phyloP scores from a whole-genome alignment of 768 basidiomycete genomes.

The Butyriboletus loyo region DNA sequence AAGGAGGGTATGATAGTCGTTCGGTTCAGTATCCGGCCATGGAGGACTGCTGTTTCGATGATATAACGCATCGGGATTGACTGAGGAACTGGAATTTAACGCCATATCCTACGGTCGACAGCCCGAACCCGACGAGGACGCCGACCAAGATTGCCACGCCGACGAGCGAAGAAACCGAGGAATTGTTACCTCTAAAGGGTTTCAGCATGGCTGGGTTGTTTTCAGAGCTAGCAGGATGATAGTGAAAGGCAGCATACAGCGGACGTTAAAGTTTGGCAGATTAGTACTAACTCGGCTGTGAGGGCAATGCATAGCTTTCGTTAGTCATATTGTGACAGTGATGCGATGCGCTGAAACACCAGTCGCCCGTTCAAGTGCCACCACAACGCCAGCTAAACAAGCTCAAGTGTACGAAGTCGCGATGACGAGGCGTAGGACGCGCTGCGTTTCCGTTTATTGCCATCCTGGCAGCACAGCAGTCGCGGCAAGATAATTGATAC shows the following conservation, averaged over 20 bases:
- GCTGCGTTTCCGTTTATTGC: neutral
- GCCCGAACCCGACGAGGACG: conserved; percentile 26
- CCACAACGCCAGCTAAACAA: neutral
- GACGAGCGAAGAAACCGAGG: conserved; percentile 11
- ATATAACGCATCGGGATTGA: conserved; percentile 44
- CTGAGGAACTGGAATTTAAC: conserved; percentile 14
- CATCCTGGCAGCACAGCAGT: neutral
- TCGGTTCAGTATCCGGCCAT: conserved; percentile 41
- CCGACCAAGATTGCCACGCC: conserved; percentile 24
- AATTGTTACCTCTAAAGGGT: neutral
- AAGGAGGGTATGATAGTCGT: conserved; percentile 45
- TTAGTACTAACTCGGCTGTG: neutral
- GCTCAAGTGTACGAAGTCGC: neutral
- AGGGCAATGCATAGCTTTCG: neutral
- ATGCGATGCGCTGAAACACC: neutral
- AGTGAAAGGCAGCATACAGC: neutral
- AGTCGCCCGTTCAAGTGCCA: neutral
- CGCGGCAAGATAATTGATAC: neutral
- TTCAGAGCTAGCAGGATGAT: neutral
- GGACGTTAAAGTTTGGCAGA: neutral
- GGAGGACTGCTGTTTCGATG: conserved; percentile 43
- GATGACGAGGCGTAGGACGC: too few relatives aligned
- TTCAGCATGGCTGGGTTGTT: conserved; percentile 4
- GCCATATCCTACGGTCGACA: conserved; percentile 17
- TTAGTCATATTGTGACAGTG: neutral